These are phyloP conservation scores for Stellera chamaejasme DNA, from an alignment of 345 rosid species.

Conservation along the genomic window DNA sequence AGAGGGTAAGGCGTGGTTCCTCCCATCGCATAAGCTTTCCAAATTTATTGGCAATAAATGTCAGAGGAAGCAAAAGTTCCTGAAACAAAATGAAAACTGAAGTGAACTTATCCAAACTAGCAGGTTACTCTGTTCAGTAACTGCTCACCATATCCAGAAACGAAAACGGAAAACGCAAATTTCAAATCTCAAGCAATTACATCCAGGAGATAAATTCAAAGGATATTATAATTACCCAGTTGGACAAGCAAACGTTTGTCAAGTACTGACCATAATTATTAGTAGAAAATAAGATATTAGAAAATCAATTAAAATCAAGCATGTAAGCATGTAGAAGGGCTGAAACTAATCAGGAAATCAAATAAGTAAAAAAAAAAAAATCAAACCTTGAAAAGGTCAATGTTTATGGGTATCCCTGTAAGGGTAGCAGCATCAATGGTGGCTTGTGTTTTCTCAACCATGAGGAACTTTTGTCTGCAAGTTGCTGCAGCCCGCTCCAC, in stretches of 20 bases:
- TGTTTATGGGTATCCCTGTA: slow-evolving; percentile 91
- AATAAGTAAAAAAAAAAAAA: background rate
- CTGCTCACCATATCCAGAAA: background rate
- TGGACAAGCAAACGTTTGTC: too few species aligned
- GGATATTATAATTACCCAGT: too few species aligned
- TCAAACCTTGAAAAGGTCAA: slow-evolving; percentile 85
- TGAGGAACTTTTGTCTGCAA: slow-evolving; percentile 58
- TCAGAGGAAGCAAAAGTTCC: slow-evolving; percentile 86
- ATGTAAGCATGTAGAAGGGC: background rate
- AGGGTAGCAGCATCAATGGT: slow-evolving; percentile 92
- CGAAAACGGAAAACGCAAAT: too few species aligned
- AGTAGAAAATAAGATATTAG: slow-evolving; percentile 1
- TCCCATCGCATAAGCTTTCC: slow-evolving; percentile 84
- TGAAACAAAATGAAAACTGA: slow-evolving; percentile 14
- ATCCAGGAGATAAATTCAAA: too few species aligned
- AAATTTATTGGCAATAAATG: slow-evolving; percentile 45
- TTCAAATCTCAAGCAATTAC: too few species aligned
- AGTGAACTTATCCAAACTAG: slow-evolving; percentile 1
- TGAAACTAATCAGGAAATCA: slow-evolving; percentile 1
- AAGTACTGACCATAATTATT: background rate
- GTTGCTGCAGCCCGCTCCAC: slow-evolving; percentile 66
- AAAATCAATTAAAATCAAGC: background rate
- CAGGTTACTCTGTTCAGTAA: background rate
- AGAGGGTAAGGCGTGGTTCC: slow-evolving; percentile 73
- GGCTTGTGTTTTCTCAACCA: slow-evolving; percentile 85